A percentile compares a stretch with the other conserved stretches of the same genome.
Evolutionary conservation across 768 basidiomycete species (phyloP).

Genomic region (Suillus subalutaceus): DNA sequence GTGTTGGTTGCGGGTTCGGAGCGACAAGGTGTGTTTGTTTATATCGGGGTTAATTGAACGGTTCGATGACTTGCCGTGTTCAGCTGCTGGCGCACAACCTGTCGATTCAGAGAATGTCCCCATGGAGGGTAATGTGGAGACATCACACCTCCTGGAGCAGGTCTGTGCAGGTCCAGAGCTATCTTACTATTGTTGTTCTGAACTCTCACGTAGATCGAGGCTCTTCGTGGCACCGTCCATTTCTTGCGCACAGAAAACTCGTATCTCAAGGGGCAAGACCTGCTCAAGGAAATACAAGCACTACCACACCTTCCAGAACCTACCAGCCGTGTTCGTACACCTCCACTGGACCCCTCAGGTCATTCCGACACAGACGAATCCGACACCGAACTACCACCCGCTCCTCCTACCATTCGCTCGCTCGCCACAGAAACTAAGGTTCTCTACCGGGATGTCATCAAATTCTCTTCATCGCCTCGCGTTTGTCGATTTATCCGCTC

Average conservation of each 20-base stretch:
- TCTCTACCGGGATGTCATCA: constrained; percentile 87
- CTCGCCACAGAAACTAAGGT: constrained; percentile 82
- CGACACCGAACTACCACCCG: constrained; percentile 49
- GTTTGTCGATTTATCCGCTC: constrained; percentile 82
- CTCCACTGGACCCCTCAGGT: constrained; percentile 66
- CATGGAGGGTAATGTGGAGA: constrained; percentile 83
- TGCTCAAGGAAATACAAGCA: constrained; percentile 78
- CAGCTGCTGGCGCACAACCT: constrained; percentile 51
- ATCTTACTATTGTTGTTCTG: constrained; percentile 13
- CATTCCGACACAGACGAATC: constrained; percentile 68
- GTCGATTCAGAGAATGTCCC: constrained; percentile 63
- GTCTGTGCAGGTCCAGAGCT: constrained; percentile 38
- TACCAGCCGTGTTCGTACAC: constrained; percentile 55
- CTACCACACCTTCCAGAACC: constrained; percentile 67
- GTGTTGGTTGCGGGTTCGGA: constrained; percentile 64
- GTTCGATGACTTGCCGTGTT: constrained; percentile 1
- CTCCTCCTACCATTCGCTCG: constrained; percentile 60
- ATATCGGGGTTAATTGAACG: neutral
- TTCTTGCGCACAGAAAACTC: constrained; percentile 95
- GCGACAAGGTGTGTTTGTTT: constrained; percentile 59
- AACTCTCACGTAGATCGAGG: constrained; percentile 69
- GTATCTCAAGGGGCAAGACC: constrained; percentile 90
- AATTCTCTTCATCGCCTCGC: constrained; percentile 77
- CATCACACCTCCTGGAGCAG: constrained; percentile 87
- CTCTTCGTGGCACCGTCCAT: constrained; percentile 86